Evolutionary conservation across 306 rosid genomes (phyloP).

Genomic region (Cicer judaicum): DNA sequence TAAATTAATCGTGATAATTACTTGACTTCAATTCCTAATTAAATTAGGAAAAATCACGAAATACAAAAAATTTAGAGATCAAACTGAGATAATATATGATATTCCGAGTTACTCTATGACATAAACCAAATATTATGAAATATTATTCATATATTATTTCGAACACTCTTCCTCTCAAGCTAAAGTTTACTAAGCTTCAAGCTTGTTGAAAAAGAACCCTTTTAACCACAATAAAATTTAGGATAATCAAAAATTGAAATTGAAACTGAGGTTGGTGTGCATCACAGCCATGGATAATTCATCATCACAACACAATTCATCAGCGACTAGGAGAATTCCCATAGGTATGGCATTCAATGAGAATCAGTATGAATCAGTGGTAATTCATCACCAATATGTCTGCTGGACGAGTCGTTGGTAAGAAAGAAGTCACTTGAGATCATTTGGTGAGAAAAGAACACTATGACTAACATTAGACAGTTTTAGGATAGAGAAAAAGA

Average conservation of each 20-base stretch:
- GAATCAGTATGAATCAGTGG: background rate
- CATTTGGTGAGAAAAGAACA: background rate
- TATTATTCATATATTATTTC: background rate
- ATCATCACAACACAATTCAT: background rate
- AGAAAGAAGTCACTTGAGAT: background rate
- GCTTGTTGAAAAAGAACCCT: background rate
- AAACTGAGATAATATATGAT: background rate
- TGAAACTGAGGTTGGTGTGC: background rate
- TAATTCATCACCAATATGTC: background rate
- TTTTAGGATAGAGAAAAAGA: background rate
- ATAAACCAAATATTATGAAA: background rate
- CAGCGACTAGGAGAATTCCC: background rate
- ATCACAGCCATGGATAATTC: background rate
- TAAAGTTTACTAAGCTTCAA: background rate
- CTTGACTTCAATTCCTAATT: background rate
- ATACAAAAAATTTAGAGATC: background rate
- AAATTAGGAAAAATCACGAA: background rate
- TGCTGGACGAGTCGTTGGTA: background rate
- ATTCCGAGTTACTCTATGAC: background rate
- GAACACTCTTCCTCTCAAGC: background rate
- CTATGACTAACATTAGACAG: background rate
- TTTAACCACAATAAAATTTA: background rate
- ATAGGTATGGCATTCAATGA: background rate
- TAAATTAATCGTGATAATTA: background rate
- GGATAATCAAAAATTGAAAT: background rate